These are phyloP conservation scores for Jatropha podagrica DNA, from an alignment of 441 rosid species.

Conservation along the genomic window DNA sequence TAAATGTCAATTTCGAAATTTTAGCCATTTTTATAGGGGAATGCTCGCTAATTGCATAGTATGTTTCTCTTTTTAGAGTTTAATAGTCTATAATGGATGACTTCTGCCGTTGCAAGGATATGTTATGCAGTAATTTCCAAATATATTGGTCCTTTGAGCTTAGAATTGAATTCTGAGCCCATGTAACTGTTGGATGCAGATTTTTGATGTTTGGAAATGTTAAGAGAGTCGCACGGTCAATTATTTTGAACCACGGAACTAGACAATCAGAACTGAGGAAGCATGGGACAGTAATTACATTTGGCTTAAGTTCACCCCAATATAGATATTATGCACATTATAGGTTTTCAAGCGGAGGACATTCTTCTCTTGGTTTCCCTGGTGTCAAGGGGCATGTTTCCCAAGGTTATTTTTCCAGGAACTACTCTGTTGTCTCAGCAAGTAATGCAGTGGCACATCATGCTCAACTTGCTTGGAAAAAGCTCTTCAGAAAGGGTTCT, in stretches of 20 bases:
- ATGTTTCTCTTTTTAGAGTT: too few species aligned
- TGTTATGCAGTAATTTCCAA: background rate
- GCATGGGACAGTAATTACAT: conserved; percentile 39
- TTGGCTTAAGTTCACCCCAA: conserved; percentile 45
- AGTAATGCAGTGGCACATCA: conserved; percentile 44
- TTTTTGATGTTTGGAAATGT: conserved; percentile 47
- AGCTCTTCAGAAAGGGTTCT: conserved; percentile 46
- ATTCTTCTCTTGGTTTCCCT: conserved; percentile 25
- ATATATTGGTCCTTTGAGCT: background rate
- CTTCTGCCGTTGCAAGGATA: too few species aligned
- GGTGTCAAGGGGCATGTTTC: conserved; percentile 34
- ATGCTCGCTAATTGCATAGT: background rate
- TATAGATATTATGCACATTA: conserved; percentile 38
- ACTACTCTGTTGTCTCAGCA: conserved; percentile 40
- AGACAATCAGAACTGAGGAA: conserved; percentile 39
- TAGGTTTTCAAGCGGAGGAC: conserved; percentile 40
- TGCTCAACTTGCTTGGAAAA: conserved; percentile 71
- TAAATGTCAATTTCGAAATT: background rate
- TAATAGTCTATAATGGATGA: too few species aligned
- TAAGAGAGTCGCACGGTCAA: conserved; percentile 39
- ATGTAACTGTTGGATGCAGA: conserved; percentile 45
- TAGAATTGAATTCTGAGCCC: conserved; percentile 2
- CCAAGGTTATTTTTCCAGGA: conserved; percentile 33
- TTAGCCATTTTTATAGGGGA: background rate
- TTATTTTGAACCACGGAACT: conserved; percentile 31